Percentiles rank a stretch among this genome's conserved stretches.
Evolutionary conservation across 2,329 filamentous ascomycete genomes (phyloP).

Genomic region (Aureobasidium sp.): DNA sequence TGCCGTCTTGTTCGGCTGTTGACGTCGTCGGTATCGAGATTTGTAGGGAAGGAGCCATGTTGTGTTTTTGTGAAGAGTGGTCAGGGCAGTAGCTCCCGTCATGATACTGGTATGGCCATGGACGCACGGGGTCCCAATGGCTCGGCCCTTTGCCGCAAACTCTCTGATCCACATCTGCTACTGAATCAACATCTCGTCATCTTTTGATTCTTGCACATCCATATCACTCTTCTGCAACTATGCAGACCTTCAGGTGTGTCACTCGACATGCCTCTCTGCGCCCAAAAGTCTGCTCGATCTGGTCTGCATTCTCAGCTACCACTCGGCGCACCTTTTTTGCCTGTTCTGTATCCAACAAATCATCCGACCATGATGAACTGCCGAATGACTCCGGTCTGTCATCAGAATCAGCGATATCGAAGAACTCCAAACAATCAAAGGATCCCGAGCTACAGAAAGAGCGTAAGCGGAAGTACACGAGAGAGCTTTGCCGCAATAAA

Average conservation of each 20-base stretch:
- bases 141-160: neutral
- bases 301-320: neutral
- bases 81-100: neutral
- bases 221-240: neutral
- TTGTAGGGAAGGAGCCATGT: slow-evolving; percentile 39
- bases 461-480: neutral
- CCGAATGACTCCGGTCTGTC: neutral
- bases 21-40: slow-evolving; percentile 44
- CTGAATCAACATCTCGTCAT: neutral
- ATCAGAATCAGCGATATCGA: too few relatives aligned
- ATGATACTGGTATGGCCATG: neutral
- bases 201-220: neutral
- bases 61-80: neutral
- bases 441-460: neutral
- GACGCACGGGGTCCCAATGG: neutral
- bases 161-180: neutral
- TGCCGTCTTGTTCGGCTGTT: slow-evolving; percentile 45
- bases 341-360: neutral
- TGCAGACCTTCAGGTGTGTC: neutral
- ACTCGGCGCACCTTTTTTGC: neutral
- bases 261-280: neutral
- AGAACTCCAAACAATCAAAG: neutral
- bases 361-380: neutral
- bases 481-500: neutral
- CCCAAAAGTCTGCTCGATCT: neutral